Evolutionary conservation across 768 basidiomycete species (phyloP).

Genomic region (Suillus cothurnatus): DNA sequence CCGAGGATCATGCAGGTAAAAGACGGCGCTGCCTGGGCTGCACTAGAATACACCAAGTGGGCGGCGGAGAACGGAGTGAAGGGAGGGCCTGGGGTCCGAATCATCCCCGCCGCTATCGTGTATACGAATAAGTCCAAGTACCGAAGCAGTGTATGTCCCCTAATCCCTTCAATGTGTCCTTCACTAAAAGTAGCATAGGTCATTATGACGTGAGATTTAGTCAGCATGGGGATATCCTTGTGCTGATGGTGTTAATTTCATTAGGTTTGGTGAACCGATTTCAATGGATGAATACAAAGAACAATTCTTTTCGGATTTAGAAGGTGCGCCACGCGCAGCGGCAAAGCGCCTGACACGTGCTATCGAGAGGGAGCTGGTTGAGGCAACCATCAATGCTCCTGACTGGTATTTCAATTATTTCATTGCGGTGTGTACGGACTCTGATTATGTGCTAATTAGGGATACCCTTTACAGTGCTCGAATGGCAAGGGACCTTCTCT

Average conservation of each 20-base stretch:
- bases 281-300: constrained; percentile 70
- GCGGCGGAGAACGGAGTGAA: constrained; percentile 55
- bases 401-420: constrained; percentile 71
- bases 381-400: constrained; percentile 86
- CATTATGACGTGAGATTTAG: constrained; percentile 64
- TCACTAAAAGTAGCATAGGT: constrained; percentile 45
- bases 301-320: constrained; percentile 71
- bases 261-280: constrained; percentile 84
- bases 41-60: constrained; percentile 90
- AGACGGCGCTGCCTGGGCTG: constrained; percentile 94
- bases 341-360: constrained; percentile 84
- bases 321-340: constrained; percentile 71
- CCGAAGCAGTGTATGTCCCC: constrained; percentile 73
- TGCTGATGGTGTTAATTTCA: constrained; percentile 14
- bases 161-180: constrained; percentile 24
- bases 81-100: constrained; percentile 48
- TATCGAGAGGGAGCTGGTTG: constrained; percentile 70
- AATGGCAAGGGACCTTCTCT: constrained; percentile 93
- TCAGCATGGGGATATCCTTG: constrained; percentile 1
- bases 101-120: constrained; percentile 87
- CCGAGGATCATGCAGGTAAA: constrained; percentile 91
- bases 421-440: constrained; percentile 16
- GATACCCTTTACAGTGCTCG: constrained; percentile 87
- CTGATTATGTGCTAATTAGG: constrained; percentile 49
- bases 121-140: constrained; percentile 98